These are phyloP conservation scores for Yamadazyma insecticola DNA, from an alignment of 805 yeast genomes.

Conservation along the genomic window DNA sequence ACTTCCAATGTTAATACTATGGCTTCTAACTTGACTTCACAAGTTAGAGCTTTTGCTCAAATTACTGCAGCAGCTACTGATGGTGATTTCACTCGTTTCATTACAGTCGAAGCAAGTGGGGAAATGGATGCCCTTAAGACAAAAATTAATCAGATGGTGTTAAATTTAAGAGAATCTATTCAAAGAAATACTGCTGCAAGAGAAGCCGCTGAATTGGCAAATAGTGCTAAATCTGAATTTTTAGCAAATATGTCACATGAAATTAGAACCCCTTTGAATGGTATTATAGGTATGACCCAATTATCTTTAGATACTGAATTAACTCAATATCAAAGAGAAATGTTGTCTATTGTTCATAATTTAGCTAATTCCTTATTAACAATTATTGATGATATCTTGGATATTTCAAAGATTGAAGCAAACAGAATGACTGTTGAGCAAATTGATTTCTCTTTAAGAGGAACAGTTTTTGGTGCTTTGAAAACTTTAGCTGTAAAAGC, in stretches of 20 bases:
- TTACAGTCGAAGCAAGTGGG: slow-evolving; percentile 88
- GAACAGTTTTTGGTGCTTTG: slow-evolving; percentile 85
- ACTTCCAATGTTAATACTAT: slow-evolving; percentile 88
- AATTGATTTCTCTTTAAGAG: slow-evolving; percentile 79
- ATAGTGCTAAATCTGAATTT: slow-evolving; percentile 84
- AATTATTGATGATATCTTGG: slow-evolving; percentile 84
- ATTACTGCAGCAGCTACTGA: slow-evolving; percentile 93
- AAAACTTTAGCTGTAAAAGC: slow-evolving; percentile 88
- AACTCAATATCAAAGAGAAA: slow-evolving; percentile 88
- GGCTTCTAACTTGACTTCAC: slow-evolving; percentile 92
- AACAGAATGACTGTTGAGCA: slow-evolving; percentile 91
- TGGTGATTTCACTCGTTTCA: slow-evolving; percentile 86
- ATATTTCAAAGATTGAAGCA: slow-evolving; percentile 90
- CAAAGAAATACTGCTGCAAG: slow-evolving; percentile 91
- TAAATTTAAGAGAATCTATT: slow-evolving; percentile 80
- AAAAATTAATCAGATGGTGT: slow-evolving; percentile 75
- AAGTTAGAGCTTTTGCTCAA: slow-evolving; percentile 89
- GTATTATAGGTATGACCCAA: slow-evolving; percentile 91
- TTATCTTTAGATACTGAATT: slow-evolving; percentile 82
- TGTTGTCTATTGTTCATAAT: slow-evolving; percentile 85
- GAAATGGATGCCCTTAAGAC: slow-evolving; percentile 77
- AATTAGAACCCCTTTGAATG: slow-evolving; percentile 88
- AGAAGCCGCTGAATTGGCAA: slow-evolving; percentile 90
- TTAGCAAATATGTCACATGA: slow-evolving; percentile 73
- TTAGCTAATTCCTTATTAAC: slow-evolving; percentile 81